Conservation (phyloP, 768 basidiomycete species). For the Cyclocybe cylindracea region DNA sequence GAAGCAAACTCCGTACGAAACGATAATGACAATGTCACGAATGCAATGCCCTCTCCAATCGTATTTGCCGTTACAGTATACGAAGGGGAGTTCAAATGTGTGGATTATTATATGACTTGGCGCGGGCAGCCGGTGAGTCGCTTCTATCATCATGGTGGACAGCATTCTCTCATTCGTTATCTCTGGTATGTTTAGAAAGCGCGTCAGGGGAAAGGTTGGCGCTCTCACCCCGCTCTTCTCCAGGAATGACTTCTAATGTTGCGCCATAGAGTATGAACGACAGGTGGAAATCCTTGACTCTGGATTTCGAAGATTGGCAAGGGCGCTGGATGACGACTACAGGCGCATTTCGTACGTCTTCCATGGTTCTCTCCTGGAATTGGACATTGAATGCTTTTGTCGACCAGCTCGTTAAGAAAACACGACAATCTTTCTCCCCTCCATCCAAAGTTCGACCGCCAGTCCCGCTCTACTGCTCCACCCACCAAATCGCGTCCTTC, state of each 20-base stretch:
- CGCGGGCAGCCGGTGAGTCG: conserved; percentile 38
- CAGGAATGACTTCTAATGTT: background rate
- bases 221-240: background rate
- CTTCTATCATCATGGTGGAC: background rate
- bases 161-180: background rate
- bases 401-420: background rate
- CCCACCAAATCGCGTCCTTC: conserved; percentile 13
- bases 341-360: conserved; percentile 36
- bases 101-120: conserved; percentile 57
- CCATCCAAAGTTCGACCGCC: background rate
- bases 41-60: conserved; percentile 30
- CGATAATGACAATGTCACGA: conserved; percentile 14
- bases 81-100: conserved; percentile 39
- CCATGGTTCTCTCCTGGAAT: background rate
- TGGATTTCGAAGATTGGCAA: conserved; percentile 42
- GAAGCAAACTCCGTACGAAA: conserved; percentile 17
- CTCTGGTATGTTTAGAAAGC: conserved; percentile 15
- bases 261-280: conserved; percentile 26
- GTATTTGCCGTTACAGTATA: conserved; percentile 47
- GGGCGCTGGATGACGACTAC: conserved; percentile 44
- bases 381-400: background rate
- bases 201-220: conserved; percentile 22
- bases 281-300: conserved; percentile 36
- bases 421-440: conserved; percentile 2
- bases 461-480: no score